Conservation (phyloP, 2,329 filamentous ascomycete genomes). For the Whalleya microplaca region DNA sequence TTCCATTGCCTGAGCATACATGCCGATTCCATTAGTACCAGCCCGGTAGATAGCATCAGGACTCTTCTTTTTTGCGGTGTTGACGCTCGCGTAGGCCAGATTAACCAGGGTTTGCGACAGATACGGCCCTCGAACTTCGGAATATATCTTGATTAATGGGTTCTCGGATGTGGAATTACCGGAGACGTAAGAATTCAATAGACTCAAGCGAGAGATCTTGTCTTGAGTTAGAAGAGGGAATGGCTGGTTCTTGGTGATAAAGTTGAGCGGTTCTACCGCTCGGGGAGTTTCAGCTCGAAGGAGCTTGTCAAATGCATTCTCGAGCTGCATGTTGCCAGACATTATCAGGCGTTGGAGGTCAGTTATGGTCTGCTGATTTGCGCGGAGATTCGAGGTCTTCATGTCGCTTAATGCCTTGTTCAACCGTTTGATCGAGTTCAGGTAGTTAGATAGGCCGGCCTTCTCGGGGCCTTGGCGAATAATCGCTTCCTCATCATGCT, state of each 20-base stretch:
- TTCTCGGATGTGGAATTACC: slow-evolving; percentile 65
- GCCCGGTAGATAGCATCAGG: slow-evolving; percentile 83
- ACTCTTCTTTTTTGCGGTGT: slow-evolving; percentile 80
- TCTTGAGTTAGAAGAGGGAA: slow-evolving; percentile 83
- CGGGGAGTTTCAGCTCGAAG: slow-evolving; percentile 76
- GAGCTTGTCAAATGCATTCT: slow-evolving; percentile 80
- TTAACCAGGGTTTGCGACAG: slow-evolving; percentile 82
- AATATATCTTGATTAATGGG: slow-evolving; percentile 79
- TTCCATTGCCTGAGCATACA: slow-evolving; percentile 86
- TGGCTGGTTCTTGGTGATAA: slow-evolving; percentile 83
- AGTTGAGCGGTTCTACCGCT: slow-evolving; percentile 87
- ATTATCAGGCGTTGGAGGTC: slow-evolving; percentile 80
- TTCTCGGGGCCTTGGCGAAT: slow-evolving; percentile 86
- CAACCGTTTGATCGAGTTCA: slow-evolving; percentile 86
- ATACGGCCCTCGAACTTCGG: slow-evolving; percentile 84
- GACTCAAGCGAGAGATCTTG: slow-evolving; percentile 72
- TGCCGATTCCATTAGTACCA: slow-evolving; percentile 88
- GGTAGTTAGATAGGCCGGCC: slow-evolving; percentile 80
- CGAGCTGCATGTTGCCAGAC: slow-evolving; percentile 79
- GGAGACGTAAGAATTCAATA: slow-evolving; percentile 79
- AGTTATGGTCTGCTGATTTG: slow-evolving; percentile 85
- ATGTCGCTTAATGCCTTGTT: slow-evolving; percentile 84
- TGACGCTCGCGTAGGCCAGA: slow-evolving; percentile 82
- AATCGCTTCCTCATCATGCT: slow-evolving; percentile 88
- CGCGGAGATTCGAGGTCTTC: slow-evolving; percentile 85